Base-by-base conservation (phyloP, 139 green algal genomes). In the Chlorella ohadii region DNA sequence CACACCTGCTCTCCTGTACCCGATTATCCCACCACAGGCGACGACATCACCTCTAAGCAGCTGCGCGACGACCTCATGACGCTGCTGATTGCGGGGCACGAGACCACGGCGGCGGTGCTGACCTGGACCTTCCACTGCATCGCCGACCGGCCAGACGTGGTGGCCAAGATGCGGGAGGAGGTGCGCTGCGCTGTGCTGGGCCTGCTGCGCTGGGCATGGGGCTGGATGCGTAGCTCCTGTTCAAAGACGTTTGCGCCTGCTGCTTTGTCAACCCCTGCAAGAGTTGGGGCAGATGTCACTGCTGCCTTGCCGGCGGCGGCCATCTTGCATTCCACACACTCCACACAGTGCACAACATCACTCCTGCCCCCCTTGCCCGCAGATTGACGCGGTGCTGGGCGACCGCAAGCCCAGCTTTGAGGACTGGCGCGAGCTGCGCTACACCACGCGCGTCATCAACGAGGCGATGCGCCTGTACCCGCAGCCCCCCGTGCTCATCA, bases 61-160 rank as follows among this genome's bases (percentile, higher is more conserved):
- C 92, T 99, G 83, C 89, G 97, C 2, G 97, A 99, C 83, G 97
- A 99, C 90, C 90, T 99, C 34, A 99, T 99, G 97, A 99, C 97
- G 1, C 87, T 99, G 92, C 95, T 99, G 61, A 98, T 99, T 57
- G 97, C 97, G 15, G 97, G 97, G 5, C 97, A 99, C 85, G 97
- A 99, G 87, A 99, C 97, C 27, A 98, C 95, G 17, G 97, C 96
- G 16, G 96, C 96, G 5, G 96, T 99, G 90, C 94, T 99, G 56
- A 99, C 96, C 1, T 99, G 96, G 96, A 98, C 95, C 34, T 85
- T 97, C 61, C 90, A 98, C 92, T 91, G 93, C 57, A 91, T 99
- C 78, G 83, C 91, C 31, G 86, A 94, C 83, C 85, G 94, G 70
- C 95, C 94, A 11, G 89, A 98, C 38, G 74, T 90, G 27, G 39